A percentile compares a stretch with the other conserved stretches of the same genome.
Evolutionary conservation across 352 stramenopile species (phyloP).

Genomic region (Pythium sukuiense): DNA sequence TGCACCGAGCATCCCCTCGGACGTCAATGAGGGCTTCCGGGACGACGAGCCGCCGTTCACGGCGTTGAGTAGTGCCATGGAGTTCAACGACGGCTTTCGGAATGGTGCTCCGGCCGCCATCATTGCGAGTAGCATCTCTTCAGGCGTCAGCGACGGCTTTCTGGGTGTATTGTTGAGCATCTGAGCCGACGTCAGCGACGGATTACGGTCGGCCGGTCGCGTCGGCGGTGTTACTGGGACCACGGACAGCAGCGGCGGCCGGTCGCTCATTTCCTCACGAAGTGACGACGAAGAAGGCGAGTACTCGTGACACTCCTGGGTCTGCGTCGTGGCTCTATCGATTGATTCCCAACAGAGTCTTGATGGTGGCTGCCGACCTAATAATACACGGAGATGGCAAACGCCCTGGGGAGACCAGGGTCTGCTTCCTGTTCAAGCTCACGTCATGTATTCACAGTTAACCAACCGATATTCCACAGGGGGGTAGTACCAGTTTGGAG

Average conservation of each 20-base stretch:
- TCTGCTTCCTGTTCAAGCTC: not conserved
- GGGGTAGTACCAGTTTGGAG: not conserved
- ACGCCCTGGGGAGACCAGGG: not conserved
- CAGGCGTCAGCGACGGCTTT: conserved; percentile 13
- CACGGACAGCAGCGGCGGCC: conserved; percentile 3
- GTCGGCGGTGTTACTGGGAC: not conserved
- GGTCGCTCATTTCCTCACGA: conserved; percentile 9
- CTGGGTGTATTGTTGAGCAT: not conserved
- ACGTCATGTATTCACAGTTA: conserved; percentile 9
- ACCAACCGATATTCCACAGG: not conserved
- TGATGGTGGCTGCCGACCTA: not conserved
- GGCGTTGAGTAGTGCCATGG: not conserved
- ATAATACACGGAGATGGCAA: conserved; percentile 1
- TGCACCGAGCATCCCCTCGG: not conserved
- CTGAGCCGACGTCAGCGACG: conserved; percentile 6
- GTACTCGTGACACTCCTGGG: not conserved
- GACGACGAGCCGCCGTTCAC: not conserved
- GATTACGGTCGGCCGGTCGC: conserved; percentile 11
- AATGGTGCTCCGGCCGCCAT: not conserved
- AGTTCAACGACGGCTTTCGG: conserved; percentile 1
- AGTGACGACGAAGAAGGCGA: not conserved
- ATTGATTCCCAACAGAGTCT: not conserved
- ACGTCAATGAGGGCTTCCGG: not conserved
- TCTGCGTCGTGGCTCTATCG: not conserved
- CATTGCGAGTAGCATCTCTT: not conserved